A percentile compares a stretch with the other conserved stretches of the same genome.
These are phyloP conservation scores for Mucor indicus DNA, from an alignment of 371 early-diverging fungal genomes.

Conservation along the genomic window DNA sequence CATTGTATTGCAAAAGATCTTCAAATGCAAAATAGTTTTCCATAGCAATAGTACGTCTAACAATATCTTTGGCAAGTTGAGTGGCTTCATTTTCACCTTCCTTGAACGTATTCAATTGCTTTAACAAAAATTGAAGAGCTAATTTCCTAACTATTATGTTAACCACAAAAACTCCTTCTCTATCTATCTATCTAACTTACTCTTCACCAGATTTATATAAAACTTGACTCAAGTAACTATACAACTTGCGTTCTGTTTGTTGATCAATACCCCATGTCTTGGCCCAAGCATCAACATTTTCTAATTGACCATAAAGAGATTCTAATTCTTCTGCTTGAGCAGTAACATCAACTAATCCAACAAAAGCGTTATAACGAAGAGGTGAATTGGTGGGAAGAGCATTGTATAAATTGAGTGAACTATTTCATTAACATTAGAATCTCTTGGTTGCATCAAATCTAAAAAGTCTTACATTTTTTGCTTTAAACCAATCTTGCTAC, in stretches of 20 bases:
- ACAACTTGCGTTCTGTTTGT: conserved; percentile 59
- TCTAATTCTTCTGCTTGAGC: conserved; percentile 70
- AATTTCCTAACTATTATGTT: conserved; percentile 31
- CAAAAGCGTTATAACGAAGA: conserved; percentile 71
- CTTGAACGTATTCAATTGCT: conserved; percentile 61
- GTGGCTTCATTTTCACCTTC: conserved; percentile 28
- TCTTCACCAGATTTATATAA: conserved; percentile 59
- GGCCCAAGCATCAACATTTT: conserved; percentile 65
- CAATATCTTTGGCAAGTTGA: conserved; percentile 49
- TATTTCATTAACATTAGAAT: conserved; percentile 20
- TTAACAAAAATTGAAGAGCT: conserved; percentile 65
- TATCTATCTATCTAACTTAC: conserved; percentile 40
- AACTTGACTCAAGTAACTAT: conserved; percentile 61
- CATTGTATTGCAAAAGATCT: conserved; percentile 65
- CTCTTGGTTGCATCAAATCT: background rate
- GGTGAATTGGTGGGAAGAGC: conserved; percentile 62
- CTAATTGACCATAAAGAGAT: conserved; percentile 62
- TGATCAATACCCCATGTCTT: conserved; percentile 73
- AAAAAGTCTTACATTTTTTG: conserved; percentile 70
- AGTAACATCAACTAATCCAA: conserved; percentile 74
- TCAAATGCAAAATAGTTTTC: conserved; percentile 82
- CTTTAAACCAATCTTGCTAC: conserved; percentile 53
- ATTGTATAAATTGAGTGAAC: conserved; percentile 83
- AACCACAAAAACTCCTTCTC: background rate
- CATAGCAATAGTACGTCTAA: conserved; percentile 68